Conservation (phyloP, 108 stramenopile species). For the Nitzschia palea region DNA sequence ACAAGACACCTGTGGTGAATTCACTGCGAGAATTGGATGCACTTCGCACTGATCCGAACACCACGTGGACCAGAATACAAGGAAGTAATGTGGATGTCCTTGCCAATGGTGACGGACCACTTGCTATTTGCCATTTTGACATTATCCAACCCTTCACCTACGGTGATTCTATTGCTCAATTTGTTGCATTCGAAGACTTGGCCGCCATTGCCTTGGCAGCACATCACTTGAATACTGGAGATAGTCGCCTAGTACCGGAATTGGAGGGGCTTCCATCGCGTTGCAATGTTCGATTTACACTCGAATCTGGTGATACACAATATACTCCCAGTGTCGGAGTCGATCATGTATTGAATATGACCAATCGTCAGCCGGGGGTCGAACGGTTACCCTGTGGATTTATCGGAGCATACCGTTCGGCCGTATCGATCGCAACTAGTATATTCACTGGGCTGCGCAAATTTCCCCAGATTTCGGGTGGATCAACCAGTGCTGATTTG, state of each 20-base stretch:
- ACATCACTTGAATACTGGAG: constrained; percentile 52
- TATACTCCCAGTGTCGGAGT: neutral
- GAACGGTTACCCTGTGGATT: constrained; percentile 45
- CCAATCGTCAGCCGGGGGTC: neutral
- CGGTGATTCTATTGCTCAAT: neutral
- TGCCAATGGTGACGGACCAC: neutral
- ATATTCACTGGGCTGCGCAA: constrained; percentile 49
- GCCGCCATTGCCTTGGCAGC: constrained; percentile 32
- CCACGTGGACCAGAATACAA: no score
- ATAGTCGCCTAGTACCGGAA: constrained; percentile 40
- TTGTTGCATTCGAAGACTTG: neutral
- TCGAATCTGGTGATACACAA: constrained; percentile 13
- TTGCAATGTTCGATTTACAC: constrained; percentile 43
- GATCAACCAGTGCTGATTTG: constrained; percentile 33
- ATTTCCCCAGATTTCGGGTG: constrained; percentile 48
- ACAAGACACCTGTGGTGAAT: no score
- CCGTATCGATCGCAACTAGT: constrained; percentile 41
- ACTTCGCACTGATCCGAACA: no score
- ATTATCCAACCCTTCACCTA: neutral
- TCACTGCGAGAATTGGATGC: no score
- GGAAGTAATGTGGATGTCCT: no score
- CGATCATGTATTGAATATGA: neutral
- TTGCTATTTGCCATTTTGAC: constrained; percentile 6
- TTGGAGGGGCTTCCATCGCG: constrained; percentile 19
- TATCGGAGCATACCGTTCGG: constrained; percentile 39